Conservation (phyloP, 1,139 yeast species). For the Pneumocystis canis region DNA sequence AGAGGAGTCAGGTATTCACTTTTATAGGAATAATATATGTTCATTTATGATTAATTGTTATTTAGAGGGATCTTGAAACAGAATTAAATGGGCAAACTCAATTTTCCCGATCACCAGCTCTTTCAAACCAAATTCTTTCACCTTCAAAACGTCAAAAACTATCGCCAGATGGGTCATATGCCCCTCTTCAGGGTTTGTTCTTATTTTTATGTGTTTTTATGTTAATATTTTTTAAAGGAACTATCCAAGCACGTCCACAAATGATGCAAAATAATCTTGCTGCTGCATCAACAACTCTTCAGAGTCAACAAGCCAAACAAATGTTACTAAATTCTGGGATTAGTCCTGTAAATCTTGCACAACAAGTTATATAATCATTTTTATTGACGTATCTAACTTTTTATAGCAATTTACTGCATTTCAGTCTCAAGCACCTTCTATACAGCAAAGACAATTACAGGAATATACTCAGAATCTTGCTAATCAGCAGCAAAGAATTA, state of each 20-base stretch:
- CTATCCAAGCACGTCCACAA: slow-evolving; percentile 1
- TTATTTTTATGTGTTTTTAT: neutral
- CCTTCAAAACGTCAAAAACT: slow-evolving; percentile 27
- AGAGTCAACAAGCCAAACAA: slow-evolving; percentile 22
- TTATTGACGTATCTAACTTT: neutral
- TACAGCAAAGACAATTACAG: slow-evolving; percentile 13
- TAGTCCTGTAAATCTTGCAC: slow-evolving; percentile 12
- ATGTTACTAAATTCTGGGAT: slow-evolving; percentile 20
- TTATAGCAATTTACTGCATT: slow-evolving; percentile 12
- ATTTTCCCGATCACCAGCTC: slow-evolving; percentile 10
- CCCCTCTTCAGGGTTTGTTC: slow-evolving; percentile 11
- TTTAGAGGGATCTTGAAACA: slow-evolving; percentile 2
- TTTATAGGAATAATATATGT: neutral
- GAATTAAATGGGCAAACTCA: slow-evolving; percentile 5
- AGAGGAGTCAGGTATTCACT: neutral
- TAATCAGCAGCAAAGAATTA: slow-evolving; percentile 19
- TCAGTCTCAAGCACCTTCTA: slow-evolving; percentile 13
- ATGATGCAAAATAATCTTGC: slow-evolving; percentile 5
- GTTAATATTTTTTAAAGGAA: neutral
- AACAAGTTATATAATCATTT: slow-evolving; percentile 3
- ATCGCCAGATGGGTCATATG: slow-evolving; percentile 26
- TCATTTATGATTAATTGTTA: neutral
- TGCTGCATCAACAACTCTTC: neutral
- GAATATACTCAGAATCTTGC: slow-evolving; percentile 15
- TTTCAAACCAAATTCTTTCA: slow-evolving; percentile 17